Percentiles rank a stretch among this genome's conserved stretches.
phyloP scores from a whole-genome alignment of 2,329 filamentous ascomycete species.

The Blastomyces parvus region DNA sequence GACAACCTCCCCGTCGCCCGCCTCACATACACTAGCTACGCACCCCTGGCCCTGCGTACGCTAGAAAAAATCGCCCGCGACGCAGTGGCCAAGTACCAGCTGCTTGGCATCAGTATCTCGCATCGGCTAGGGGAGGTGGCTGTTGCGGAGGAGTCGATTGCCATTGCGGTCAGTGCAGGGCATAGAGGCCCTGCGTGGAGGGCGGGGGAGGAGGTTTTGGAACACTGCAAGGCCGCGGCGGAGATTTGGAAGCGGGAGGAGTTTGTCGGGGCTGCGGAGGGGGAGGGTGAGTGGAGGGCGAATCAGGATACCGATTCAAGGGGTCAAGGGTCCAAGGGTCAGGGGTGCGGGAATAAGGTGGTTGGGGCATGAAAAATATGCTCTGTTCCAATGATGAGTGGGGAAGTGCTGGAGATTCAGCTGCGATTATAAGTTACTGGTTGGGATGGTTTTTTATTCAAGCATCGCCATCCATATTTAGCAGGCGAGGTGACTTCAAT shows the following conservation, averaged over 20 bases:
- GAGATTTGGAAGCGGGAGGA: constrained; percentile 95
- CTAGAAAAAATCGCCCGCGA: constrained; percentile 32
- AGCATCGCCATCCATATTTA: too few species aligned
- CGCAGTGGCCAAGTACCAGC: constrained; percentile 48
- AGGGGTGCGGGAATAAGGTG: too few species aligned
- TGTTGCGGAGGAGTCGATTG: constrained; percentile 85
- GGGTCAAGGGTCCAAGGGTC: constrained; percentile 18
- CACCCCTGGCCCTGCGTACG: constrained; percentile 34
- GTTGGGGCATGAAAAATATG: too few species aligned
- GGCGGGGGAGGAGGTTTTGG: constrained; percentile 80
- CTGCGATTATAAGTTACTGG: too few species aligned
- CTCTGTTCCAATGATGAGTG: too few species aligned
- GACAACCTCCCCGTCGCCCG: constrained; percentile 33
- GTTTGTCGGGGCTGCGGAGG: constrained; percentile 62
- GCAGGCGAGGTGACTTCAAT: too few species aligned
- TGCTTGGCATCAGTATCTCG: constrained; percentile 66
- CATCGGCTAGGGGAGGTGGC: constrained; percentile 80
- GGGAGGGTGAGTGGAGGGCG: constrained; percentile 66
- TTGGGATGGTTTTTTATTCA: too few species aligned
- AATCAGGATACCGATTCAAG: constrained; percentile 64
- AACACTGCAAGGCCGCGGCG: constrained; percentile 74
- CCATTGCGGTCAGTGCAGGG: constrained; percentile 74
- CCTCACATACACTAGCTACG: constrained; percentile 39
- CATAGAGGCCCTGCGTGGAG: constrained; percentile 80
- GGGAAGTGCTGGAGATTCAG: too few species aligned